These are phyloP conservation scores for Brassica cretica DNA, from an alignment of 345 rosid species.

Conservation along the genomic window DNA sequence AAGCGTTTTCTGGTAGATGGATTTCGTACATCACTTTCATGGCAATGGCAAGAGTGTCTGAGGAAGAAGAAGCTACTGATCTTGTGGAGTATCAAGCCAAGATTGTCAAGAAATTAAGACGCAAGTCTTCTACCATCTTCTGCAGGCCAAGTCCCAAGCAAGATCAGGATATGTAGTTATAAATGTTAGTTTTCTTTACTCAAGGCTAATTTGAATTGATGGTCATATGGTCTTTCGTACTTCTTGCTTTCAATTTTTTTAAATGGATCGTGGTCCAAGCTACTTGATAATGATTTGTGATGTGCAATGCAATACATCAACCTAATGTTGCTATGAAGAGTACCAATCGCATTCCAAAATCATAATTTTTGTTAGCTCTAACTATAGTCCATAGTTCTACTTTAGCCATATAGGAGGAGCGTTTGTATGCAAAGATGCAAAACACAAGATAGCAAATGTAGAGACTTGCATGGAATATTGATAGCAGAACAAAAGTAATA, in stretches of 20 bases:
- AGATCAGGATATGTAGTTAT: background rate
- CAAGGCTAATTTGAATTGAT: background rate
- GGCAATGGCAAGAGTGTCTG: background rate
- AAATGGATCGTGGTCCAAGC: background rate
- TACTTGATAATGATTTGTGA: background rate
- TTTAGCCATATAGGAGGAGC: background rate
- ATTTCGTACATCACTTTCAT: background rate
- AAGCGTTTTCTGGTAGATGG: background rate
- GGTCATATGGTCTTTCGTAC: background rate
- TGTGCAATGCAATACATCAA: background rate
- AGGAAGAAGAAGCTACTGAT: background rate
- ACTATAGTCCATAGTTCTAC: background rate
- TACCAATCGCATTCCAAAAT: background rate
- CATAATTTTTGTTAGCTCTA: background rate
- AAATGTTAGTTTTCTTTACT: background rate
- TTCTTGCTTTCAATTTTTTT: background rate
- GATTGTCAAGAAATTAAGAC: background rate
- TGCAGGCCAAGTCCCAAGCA: slow-evolving; percentile 9
- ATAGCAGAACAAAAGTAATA: background rate
- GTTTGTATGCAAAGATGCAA: background rate
- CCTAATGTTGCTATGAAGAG: background rate
- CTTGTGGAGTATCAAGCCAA: slow-evolving; percentile 1
- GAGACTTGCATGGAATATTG: background rate
- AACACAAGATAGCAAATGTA: background rate
- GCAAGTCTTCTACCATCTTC: background rate